Evolutionary conservation across 495 filamentous ascomycete species (phyloP), one percentile per base, ranked within the genome.

Genomic region (Jackrogersella multiformis): DNA sequence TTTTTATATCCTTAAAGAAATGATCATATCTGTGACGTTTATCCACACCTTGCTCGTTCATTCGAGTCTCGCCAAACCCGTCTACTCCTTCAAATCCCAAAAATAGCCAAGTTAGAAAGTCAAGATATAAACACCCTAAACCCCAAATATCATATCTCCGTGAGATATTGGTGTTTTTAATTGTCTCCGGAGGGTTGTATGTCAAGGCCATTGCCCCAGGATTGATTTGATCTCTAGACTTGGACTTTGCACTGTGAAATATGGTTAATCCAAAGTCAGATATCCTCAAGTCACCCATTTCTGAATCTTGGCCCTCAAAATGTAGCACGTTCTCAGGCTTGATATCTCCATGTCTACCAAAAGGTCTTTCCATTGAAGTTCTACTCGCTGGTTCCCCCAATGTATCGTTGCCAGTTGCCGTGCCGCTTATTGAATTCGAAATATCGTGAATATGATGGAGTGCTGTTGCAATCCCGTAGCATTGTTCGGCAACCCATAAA

Each of bases 241-340:
- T 32, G 28, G 48, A 52, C n/a, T 18, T 35, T 12, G n/a, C 26
- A 7, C 48, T 52, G 34, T 55, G 52, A 24, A 39, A 55, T 5
- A 21, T 39, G 13, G 55, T 35, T 18, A 58, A 30, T 6, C 70
- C 70, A 20, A 73, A 73, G 39, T 73, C 70, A 16, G 56, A 64
- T 42, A 69, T 70, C n/a, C 64, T 59, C 46, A 73, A 34, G 1
- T 38, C 34, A 3, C 34, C 55, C 1, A 10, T 1, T 26, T 16
- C 28, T 6, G 48, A 51, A 7, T 56, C 21, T 8, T 15, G 7
- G 5, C 56, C 44, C n/a, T 52, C 32, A 9, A 69, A 66, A 54
- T 53, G 61, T 2, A 74, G 51, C 24, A 74, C 69, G 30, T 74
- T 74, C 26, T 70, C 66, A 8, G 72, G 62, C 23, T 75, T 73